Base-by-base conservation (phyloP, 805 yeast genomes). In the Metschnikowia orientalis region DNA sequence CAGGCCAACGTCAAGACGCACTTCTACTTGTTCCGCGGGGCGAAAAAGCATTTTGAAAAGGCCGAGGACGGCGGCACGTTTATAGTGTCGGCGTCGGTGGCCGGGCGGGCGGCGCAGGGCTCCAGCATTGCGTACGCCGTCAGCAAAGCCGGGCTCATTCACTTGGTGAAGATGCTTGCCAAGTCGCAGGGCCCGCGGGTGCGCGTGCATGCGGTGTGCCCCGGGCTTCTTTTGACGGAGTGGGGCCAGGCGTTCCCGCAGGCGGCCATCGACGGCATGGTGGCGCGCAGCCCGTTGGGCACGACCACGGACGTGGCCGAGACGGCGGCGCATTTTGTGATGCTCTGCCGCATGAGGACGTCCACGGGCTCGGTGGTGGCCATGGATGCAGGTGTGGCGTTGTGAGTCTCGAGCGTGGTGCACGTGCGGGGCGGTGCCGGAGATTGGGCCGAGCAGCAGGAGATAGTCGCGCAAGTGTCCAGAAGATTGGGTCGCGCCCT, bases 61-160 rank as follows among this genome's bases (percentile, higher is more conserved):
- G 54, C 50, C 31, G 44, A 32, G 8, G 47, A 39, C 14, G 54
- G 53, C 4, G 57, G 57, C 4, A 40, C 43, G 3, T 54, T 54
- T 24, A 45, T 54, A 24, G 54, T 47, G 15, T 37, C 57, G 4
- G 55, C 58, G 9, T 52, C 57, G 4, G 44, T 54, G 14, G 59
- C 59, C 10, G 62, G 62, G 5, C 32, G 56, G 22, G 40, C 40
- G 16, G 43, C 26, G 44, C 54, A 37, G 41, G 59, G 56, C 8
- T 48, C 53, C 13, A 52, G 49, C 53, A 61, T 45, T 28, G 62
- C 69, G 8, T 63, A 63, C 42, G 52, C 63, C 6, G 64, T 57
- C 15, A 47, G 46, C 34, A 49, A 49, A 29, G 53, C 53, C 6
- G 54, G 41, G 10, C 35, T 49, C 23, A 48, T 49, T 30, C 54